Evolutionary conservation across 805 yeast genomes (phyloP).

Genomic region (Isabelozyma pseudorhagii): DNA sequence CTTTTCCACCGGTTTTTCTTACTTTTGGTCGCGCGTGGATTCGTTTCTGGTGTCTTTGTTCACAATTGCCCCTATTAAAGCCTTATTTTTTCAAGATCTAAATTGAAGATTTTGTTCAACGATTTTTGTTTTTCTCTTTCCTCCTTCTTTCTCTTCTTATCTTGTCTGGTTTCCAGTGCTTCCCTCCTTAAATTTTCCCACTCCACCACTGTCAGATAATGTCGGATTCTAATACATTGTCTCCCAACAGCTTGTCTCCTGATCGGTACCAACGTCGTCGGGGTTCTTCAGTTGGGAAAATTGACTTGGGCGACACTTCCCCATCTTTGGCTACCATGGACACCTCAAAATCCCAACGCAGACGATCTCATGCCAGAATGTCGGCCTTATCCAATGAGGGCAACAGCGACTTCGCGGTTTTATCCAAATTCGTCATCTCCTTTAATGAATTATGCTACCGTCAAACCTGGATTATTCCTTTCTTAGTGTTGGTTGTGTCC

Average conservation of each 20-base stretch:
- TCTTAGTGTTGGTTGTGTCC: slow-evolving; percentile 43
- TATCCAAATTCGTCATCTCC: slow-evolving; percentile 54
- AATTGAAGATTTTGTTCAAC: neutral
- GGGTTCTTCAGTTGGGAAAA: slow-evolving; percentile 71
- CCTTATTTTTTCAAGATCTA: no score
- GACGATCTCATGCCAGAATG: slow-evolving; percentile 28
- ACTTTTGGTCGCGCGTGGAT: no score
- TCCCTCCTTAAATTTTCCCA: no score
- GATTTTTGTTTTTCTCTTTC: neutral
- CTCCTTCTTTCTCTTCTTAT: neutral
- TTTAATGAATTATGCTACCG: slow-evolving; percentile 56
- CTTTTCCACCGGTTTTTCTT: no score
- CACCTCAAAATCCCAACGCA: slow-evolving; percentile 41
- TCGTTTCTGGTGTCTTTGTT: no score
- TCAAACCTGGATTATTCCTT: slow-evolving; percentile 73
- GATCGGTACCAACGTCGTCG: slow-evolving; percentile 31
- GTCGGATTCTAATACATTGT: slow-evolving; percentile 5
- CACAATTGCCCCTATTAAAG: no score
- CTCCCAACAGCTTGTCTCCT: neutral
- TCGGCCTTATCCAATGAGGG: slow-evolving; percentile 23
- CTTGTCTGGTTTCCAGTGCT: neutral
- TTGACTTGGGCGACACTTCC: slow-evolving; percentile 71
- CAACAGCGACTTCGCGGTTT: slow-evolving; percentile 47
- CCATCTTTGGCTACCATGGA: slow-evolving; percentile 68
- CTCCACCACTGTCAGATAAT: neutral